phyloP scores from a whole-genome alignment of 441 rosid species.

The Populus hybrid region DNA sequence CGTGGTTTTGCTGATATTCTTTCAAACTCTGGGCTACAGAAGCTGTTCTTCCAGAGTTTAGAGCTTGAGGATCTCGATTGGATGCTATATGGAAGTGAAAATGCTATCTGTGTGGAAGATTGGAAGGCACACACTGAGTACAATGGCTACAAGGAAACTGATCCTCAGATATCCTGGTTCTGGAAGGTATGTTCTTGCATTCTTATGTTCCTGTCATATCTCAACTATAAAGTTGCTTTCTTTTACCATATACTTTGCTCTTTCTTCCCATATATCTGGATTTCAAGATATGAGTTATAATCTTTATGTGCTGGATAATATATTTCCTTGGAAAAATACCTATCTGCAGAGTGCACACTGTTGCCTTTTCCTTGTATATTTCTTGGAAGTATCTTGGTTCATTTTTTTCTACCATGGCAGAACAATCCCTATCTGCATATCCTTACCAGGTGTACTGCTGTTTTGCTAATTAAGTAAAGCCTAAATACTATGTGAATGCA shows the following conservation, averaged over 20 bases:
- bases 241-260: slow-evolving; percentile 9
- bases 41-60: slow-evolving; percentile 57
- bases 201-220: background rate
- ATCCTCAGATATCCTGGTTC: slow-evolving; percentile 76
- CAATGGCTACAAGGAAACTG: slow-evolving; percentile 67
- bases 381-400: background rate
- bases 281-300: slow-evolving; percentile 5
- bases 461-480: background rate
- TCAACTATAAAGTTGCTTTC: background rate
- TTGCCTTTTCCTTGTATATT: background rate
- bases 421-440: background rate
- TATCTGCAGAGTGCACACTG: background rate
- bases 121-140: slow-evolving; percentile 90
- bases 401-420: background rate
- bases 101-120: slow-evolving; percentile 53
- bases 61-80: slow-evolving; percentile 78
- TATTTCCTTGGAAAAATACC: background rate
- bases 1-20: slow-evolving; percentile 72
- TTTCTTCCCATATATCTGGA: background rate
- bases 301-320: background rate
- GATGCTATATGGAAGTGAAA: slow-evolving; percentile 82
- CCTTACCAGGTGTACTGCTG: background rate
- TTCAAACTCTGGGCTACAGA: slow-evolving; percentile 24
- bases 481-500: background rate
- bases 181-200: slow-evolving; percentile 98